Evolutionary conservation across 306 rosid genomes (phyloP), one percentile per base, ranked within the genome.

Genomic region (Quercus parvula): DNA sequence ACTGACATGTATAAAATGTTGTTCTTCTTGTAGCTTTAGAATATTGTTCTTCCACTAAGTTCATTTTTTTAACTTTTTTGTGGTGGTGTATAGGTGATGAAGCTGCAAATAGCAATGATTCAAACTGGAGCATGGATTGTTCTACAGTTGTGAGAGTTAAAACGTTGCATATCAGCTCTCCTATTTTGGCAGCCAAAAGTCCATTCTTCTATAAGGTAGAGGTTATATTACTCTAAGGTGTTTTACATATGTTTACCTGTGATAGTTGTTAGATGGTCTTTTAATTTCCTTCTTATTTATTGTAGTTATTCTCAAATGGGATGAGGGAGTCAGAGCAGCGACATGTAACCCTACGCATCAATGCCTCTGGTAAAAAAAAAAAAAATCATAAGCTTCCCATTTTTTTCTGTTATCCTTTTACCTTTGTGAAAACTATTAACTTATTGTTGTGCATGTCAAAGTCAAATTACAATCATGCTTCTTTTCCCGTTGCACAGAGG

Each of bases 161-260:
- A 87, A 89, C 92, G 25, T 77, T 96, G 63, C 97, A 96, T 74
- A 96, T 96, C 27, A 96, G 99, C 81, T 96, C 99, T 74, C 99
- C 98, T 61, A 96, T 96, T 82, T 81, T 96, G 92, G 99, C 99
- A 62, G 98, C 99, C 62, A 96, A 96, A 86, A 96, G 99, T 80
- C 98, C 99, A 15, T 96, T 91, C 80, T 96, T 96, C 88, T 93
- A 93, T 41, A 91, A 93, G 97, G 99, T 96, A 77, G 46, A 73
- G 31, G 52, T 56, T 35, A 56, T 77, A 55, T 81, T 51, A 59
- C 71, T 74, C 13, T 71, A 13, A n/a, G 38, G 3, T 71, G 30
- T 68, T 76, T 70, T 76, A 81, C 44, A 6, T 56, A 19, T 4
- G 14, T 79, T 55, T 78, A 56, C 62, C 33, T 71, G 14, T 61